Evolutionary conservation across 2,329 filamentous ascomycete species (phyloP).

Genomic region (Pseudomassariella vexata): DNA sequence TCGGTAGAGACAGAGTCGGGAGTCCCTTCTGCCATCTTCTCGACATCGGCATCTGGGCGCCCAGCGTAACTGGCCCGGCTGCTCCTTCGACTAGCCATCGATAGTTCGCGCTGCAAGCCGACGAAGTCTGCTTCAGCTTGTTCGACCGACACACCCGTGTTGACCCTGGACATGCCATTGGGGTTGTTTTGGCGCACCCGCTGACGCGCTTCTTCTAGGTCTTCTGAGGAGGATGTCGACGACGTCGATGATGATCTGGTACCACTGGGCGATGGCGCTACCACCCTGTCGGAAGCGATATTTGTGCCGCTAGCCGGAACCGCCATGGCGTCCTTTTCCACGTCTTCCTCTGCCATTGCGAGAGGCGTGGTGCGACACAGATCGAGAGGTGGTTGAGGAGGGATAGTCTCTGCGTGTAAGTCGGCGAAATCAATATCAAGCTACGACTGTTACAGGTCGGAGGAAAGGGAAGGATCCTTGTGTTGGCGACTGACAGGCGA

Average conservation of each 20-base stretch:
- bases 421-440: neutral
- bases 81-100: constrained; percentile 49
- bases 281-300: constrained; percentile 7
- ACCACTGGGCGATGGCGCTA: neutral
- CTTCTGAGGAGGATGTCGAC: constrained; percentile 12
- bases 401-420: neutral
- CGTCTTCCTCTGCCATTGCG: constrained; percentile 5
- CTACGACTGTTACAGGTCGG: neutral
- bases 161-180: constrained; percentile 35
- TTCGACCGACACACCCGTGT: constrained; percentile 55
- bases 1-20: constrained; percentile 38
- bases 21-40: constrained; percentile 43
- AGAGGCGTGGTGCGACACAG: neutral
- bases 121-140: constrained; percentile 67
- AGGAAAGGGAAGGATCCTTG: neutral
- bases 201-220: constrained; percentile 33
- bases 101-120: constrained; percentile 57
- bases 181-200: constrained; percentile 39
- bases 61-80: constrained; percentile 27
- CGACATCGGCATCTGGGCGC: constrained; percentile 38
- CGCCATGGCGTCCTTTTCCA: constrained; percentile 7
- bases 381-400: neutral
- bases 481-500: neutral
- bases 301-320: neutral
- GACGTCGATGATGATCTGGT: constrained; percentile 18